Evolutionary conservation across 495 filamentous ascomycete genomes (phyloP).

Genomic region (Parachaetomium inaequale): DNA sequence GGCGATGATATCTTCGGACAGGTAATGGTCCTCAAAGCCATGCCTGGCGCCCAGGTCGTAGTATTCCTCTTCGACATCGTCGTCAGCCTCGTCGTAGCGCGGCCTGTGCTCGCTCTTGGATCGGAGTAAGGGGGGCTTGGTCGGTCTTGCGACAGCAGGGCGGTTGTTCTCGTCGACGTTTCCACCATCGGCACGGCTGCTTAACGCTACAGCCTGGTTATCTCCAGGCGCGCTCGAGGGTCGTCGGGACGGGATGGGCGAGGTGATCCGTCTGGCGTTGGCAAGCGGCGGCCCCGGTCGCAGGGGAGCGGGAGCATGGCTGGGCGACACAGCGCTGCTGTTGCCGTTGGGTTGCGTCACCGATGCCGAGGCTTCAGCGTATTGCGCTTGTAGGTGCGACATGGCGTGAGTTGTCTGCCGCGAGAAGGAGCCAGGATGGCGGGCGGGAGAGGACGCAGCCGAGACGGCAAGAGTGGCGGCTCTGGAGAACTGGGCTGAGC

Average conservation of each 20-base stretch:
- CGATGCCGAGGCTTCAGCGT: constrained; percentile 22
- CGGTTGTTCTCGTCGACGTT: constrained; percentile 31
- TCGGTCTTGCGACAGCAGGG: constrained; percentile 31
- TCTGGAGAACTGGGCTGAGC: constrained; percentile 16
- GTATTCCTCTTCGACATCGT: constrained; percentile 38
- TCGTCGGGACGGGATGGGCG: constrained; percentile 20
- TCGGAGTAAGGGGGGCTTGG: constrained; percentile 58
- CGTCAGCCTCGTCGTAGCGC: constrained; percentile 37
- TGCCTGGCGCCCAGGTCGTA: constrained; percentile 57
- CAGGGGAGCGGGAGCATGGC: constrained; percentile 7
- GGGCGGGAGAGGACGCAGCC: constrained; percentile 20
- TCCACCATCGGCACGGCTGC: constrained; percentile 15
- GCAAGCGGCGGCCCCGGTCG: constrained; percentile 3
- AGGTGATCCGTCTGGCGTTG: constrained; percentile 17
- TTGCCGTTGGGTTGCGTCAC: constrained; percentile 7
- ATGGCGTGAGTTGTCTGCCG: constrained; percentile 24
- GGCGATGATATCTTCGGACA: constrained; percentile 60
- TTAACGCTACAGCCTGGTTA: constrained; percentile 13
- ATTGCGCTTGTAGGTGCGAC: constrained; percentile 25
- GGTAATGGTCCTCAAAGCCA: constrained; percentile 67
- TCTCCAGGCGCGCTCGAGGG: constrained; percentile 35
- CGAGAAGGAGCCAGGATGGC: constrained; percentile 14
- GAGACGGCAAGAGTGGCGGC: constrained; percentile 13
- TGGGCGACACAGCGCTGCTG: constrained; percentile 3
- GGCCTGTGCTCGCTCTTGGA: constrained; percentile 70